Evolutionary conservation across 805 yeast genomes (phyloP).

Genomic region (Wickerhamiella sorbophila): DNA sequence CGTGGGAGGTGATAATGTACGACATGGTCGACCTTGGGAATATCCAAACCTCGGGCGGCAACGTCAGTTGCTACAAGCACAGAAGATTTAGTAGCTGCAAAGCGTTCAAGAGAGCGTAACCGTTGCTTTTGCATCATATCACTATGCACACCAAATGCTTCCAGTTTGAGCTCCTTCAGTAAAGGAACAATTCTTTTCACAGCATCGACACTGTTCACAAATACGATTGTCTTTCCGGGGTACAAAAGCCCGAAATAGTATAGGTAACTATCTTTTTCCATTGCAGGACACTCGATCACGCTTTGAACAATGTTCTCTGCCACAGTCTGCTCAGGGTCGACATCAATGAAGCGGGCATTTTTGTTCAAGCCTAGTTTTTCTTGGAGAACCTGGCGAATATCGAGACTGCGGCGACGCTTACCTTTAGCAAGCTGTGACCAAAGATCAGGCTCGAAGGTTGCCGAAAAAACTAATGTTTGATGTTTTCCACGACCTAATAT

Average conservation of each 20-base stretch:
- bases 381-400: conserved; percentile 50
- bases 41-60: conserved; percentile 96
- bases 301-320: conserved; percentile 70
- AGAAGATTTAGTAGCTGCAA: conserved; percentile 35
- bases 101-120: conserved; percentile 68
- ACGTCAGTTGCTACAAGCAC: conserved; percentile 88
- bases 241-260: conserved; percentile 78
- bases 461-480: conserved; percentile 90
- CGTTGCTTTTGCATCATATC: conserved; percentile 93
- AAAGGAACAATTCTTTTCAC: conserved; percentile 75
- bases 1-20: conserved; percentile 93
- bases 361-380: conserved; percentile 57
- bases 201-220: conserved; percentile 90
- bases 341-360: conserved; percentile 61
- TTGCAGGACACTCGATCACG: conserved; percentile 76
- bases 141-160: conserved; percentile 71
- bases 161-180: conserved; percentile 50
- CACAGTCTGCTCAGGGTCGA: conserved; percentile 71
- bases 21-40: conserved; percentile 80
- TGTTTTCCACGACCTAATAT: conserved; percentile 38
- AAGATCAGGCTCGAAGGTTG: conserved; percentile 75
- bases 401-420: conserved; percentile 29
- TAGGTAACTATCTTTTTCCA: conserved; percentile 77
- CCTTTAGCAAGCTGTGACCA: conserved; percentile 54
- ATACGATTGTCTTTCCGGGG: conserved; percentile 80